phyloP scores from a whole-genome alignment of 2,329 filamentous ascomycete species.

The Aspergillus calidoustus region DNA sequence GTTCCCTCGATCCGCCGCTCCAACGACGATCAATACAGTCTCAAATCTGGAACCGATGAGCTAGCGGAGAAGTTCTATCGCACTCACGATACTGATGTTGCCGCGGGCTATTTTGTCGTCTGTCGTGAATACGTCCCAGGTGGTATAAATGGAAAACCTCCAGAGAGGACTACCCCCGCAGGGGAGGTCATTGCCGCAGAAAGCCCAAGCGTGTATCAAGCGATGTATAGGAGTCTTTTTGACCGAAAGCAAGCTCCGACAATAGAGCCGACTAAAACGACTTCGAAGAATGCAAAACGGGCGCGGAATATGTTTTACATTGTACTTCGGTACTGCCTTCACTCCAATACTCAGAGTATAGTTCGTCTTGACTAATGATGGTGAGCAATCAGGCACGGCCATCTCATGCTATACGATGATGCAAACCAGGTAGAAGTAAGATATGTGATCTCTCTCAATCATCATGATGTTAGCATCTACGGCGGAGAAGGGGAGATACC shows the following conservation, averaged over 20 bases:
- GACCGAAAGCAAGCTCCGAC: conserved; percentile 71
- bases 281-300: conserved; percentile 56
- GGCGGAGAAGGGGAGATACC: conserved; percentile 77
- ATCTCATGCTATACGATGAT: conserved; percentile 97
- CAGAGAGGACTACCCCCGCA: conserved; percentile 80
- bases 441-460: conserved; percentile 89
- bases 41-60: conserved; percentile 65
- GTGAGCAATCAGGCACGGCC: conserved; percentile 70
- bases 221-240: conserved; percentile 96
- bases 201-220: conserved; percentile 94
- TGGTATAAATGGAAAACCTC: conserved; percentile 89
- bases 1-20: conserved; percentile 51
- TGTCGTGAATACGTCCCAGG: conserved; percentile 90
- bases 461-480: conserved; percentile 81
- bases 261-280: conserved; percentile 57
- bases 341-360: not conserved
- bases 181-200: conserved; percentile 77
- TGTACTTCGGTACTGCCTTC: conserved; percentile 70
- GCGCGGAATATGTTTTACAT: conserved; percentile 93
- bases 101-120: conserved; percentile 93
- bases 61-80: conserved; percentile 66
- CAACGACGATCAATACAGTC: conserved; percentile 66
- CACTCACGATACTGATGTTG: conserved; percentile 73
- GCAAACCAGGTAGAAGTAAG: conserved; percentile 93
- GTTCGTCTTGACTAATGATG: conserved; percentile 22